phyloP scores from a whole-genome alignment of 805 yeast genomes.

The Hanseniaspora pseudoguilliermondii region DNA sequence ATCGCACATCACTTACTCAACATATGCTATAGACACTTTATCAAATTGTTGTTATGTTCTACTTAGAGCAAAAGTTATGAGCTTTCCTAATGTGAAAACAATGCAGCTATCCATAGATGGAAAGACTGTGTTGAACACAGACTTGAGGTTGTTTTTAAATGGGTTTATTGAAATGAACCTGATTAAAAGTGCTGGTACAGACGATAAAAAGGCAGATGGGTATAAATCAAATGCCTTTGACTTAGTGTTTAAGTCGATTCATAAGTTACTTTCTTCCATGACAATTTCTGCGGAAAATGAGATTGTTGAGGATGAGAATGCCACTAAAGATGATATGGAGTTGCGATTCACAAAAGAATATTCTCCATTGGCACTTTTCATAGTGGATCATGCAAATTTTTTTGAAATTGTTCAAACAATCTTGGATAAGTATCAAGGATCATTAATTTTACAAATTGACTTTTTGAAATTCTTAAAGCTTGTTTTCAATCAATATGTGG shows the following conservation, averaged over 20 bases:
- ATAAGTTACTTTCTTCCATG: constrained; percentile 5
- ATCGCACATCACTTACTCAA: constrained; percentile 9
- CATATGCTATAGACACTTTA: constrained; percentile 11
- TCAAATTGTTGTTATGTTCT: constrained; percentile 8
- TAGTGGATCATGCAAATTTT: constrained; percentile 12
- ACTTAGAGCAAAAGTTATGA: not conserved
- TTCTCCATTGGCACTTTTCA: constrained; percentile 3
- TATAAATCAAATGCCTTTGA: constrained; percentile 1
- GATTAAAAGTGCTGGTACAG: not conserved
- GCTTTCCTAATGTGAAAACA: constrained; percentile 1
- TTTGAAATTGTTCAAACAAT: constrained; percentile 14
- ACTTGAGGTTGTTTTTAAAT: constrained; percentile 2
- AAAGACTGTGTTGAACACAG: not conserved
- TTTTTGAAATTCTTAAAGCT: constrained; percentile 24
- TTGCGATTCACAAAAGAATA: constrained; percentile 21
- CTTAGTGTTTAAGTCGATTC: constrained; percentile 10
- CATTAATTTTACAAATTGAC: constrained; percentile 27
- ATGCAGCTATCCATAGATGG: not conserved
- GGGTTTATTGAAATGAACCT: constrained; percentile 10
- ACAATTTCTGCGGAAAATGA: not conserved
- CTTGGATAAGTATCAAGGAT: constrained; percentile 23
- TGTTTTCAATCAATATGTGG: constrained; percentile 20
- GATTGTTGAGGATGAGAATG: constrained; percentile 2
- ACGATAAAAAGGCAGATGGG: not conserved
- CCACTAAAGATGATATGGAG: constrained; percentile 19